Evolutionary conservation across 441 rosid species (phyloP).

Genomic region (Aquilaria agallochum): DNA sequence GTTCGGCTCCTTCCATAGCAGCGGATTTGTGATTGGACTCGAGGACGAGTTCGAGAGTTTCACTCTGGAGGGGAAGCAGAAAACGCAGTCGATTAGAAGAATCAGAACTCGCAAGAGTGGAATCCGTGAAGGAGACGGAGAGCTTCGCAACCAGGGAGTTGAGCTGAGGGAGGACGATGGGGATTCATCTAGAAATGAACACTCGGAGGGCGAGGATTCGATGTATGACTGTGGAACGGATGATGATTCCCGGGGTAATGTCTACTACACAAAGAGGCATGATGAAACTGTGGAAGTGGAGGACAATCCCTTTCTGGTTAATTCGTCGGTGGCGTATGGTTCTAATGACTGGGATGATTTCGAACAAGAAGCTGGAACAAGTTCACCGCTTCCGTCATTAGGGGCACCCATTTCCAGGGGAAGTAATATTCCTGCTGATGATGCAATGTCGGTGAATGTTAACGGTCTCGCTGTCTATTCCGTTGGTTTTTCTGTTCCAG

Average conservation of each 20-base stretch:
- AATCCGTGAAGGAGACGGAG: constrained; percentile 6
- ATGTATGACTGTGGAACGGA: constrained; percentile 48
- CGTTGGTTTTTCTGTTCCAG: constrained; percentile 20
- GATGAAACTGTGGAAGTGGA: constrained; percentile 15
- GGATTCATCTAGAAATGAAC: constrained; percentile 35
- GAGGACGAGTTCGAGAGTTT: constrained; percentile 54
- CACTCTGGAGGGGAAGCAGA: constrained; percentile 46
- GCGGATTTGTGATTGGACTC: constrained; percentile 17
- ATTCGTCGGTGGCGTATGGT: constrained; percentile 82
- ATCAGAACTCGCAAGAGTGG: constrained; percentile 19
- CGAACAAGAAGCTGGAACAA: constrained; percentile 55
- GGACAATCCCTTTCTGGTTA: constrained; percentile 63
- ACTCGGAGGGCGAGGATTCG: constrained; percentile 66
- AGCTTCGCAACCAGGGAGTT: constrained; percentile 6
- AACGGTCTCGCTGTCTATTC: constrained; percentile 17
- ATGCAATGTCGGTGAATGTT: constrained; percentile 21
- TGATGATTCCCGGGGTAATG: constrained; percentile 42
- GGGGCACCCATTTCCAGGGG: constrained; percentile 15
- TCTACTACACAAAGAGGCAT: constrained; percentile 23
- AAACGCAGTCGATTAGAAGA: constrained; percentile 23
- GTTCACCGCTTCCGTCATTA: constrained; percentile 32
- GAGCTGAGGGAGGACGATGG: constrained; percentile 29
- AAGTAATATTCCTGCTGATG: constrained; percentile 22
- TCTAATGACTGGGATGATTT: constrained; percentile 87
- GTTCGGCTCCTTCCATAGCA: constrained; percentile 47